Base-by-base conservation (phyloP, 106 monocot species). In the Hemerocallis citrina region DNA sequence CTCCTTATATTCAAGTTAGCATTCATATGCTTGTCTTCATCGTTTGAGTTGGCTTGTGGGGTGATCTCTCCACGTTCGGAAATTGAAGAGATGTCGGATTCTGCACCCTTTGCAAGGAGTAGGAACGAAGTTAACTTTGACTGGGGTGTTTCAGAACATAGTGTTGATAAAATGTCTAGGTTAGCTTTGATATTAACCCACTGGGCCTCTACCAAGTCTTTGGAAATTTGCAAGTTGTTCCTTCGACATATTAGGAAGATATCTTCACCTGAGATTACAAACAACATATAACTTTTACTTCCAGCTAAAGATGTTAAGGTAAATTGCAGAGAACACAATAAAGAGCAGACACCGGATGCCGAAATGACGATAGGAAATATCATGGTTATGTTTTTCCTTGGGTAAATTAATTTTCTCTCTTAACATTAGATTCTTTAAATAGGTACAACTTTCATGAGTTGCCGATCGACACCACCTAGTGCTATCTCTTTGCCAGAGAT, bases 131-230 rank as follows among this genome's bases (percentile, higher is more conserved):
- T 52, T 65, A 55, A 12, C 73, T 81, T 81, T 49, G 64, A 60
- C 65, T 20, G 56, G 13, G 65, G 28, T 58, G 47, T 71, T 32
- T 64, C 44, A 11, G 63, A 28, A 55, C 80, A 72, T 52, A 89
- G 43, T 42, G 19, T 32, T 6, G 82, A 65, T 42, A 86, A 48
- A 22, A 82, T 59, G 52, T 86, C 80, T 13, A 77, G 70, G 58
- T 79, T 95, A 23, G 71, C 62, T 36, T 81, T 64, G 55, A 89
- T 70, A 38, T 78, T 65, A 41, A 86, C 72, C 94, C 94, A 95
- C 11, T 52, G 34, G 58, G 78, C 54, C 15, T 64, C 69, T 15
- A 78, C 57, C 94, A 89, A 95, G 55, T 95, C 94, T 75, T 68
- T 75, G 1, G 89, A 89, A 56, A 81, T 72, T 64, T 89, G 80